Conservation (phyloP, 75 land plant species). For the Larix kaempferi region DNA sequence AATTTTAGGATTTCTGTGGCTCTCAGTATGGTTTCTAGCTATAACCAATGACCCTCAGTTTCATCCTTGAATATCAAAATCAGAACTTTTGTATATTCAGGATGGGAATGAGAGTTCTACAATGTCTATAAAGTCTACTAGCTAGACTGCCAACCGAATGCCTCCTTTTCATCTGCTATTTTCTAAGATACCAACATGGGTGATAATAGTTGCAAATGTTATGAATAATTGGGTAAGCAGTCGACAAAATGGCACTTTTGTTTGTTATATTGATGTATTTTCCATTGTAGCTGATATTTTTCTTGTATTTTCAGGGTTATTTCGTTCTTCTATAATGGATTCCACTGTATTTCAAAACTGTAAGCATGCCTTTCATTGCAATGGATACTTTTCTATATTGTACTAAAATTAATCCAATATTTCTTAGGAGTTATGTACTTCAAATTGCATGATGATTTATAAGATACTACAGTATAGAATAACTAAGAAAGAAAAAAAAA, state of each 20-base stretch:
- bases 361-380: constrained; percentile 21
- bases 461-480: no score
- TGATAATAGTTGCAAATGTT: constrained; percentile 80
- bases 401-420: not conserved
- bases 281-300: constrained; percentile 2
- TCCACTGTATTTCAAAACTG: constrained; percentile 96
- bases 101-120: constrained; percentile 33
- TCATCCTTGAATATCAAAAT: constrained; percentile 41
- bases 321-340: constrained; percentile 97
- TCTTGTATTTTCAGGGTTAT: constrained; percentile 72
- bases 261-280: not conserved
- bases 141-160: not conserved
- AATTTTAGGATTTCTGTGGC: constrained; percentile 70
- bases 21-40: constrained; percentile 44
- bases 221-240: constrained; percentile 89
- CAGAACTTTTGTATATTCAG: constrained; percentile 62
- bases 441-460: no score
- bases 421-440: not conserved
- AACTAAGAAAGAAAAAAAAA: no score
- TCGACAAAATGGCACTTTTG: not conserved
- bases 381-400: not conserved
- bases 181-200: constrained; percentile 89
- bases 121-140: constrained; percentile 16
- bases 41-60: constrained; percentile 65
- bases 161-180: constrained; percentile 57